Percentiles rank a stretch among this genome's conserved stretches.
These are phyloP conservation scores for Backusella morwellensis DNA, from an alignment of 192 early-diverging fungal species.

Conservation along the genomic window DNA sequence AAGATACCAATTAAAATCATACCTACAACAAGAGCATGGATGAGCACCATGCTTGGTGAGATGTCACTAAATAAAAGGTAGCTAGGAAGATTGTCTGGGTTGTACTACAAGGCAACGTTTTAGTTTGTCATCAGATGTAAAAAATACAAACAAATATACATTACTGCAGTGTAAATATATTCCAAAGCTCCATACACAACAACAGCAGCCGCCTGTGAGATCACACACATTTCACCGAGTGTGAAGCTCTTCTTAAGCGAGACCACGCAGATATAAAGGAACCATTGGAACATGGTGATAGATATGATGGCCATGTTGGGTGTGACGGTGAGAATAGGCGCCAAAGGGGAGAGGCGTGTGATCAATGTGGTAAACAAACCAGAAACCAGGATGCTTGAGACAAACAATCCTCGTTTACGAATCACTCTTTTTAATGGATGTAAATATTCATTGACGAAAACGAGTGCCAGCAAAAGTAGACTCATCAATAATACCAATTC, in stretches of 20 bases:
- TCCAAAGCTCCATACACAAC: conserved; percentile 47
- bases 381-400: conserved; percentile 25
- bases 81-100: conserved; percentile 25
- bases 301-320: conserved; percentile 20
- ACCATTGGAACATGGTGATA: conserved; percentile 28
- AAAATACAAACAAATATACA: neutral
- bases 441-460: conserved; percentile 17
- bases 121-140: neutral
- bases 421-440: conserved; percentile 18
- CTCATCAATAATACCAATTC: conserved; percentile 40
- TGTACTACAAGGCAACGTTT: conserved; percentile 21
- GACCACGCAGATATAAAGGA: conserved; percentile 31
- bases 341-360: conserved; percentile 15
- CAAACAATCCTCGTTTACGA: conserved; percentile 30
- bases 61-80: conserved; percentile 19
- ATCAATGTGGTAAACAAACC: conserved; percentile 21
- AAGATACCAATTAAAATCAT: conserved; percentile 66
- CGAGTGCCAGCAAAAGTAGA: conserved; percentile 16
- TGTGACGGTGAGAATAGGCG: conserved; percentile 3
- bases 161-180: conserved; percentile 40
- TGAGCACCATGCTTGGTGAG: conserved; percentile 44
- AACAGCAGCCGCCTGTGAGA: conserved; percentile 56
- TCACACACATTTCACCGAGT: conserved; percentile 61
- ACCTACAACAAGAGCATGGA: conserved; percentile 63
- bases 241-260: conserved; percentile 54